These are phyloP conservation scores for Eimeria maxima DNA, from an alignment of 169 alveolate species.

Conservation along the genomic window DNA sequence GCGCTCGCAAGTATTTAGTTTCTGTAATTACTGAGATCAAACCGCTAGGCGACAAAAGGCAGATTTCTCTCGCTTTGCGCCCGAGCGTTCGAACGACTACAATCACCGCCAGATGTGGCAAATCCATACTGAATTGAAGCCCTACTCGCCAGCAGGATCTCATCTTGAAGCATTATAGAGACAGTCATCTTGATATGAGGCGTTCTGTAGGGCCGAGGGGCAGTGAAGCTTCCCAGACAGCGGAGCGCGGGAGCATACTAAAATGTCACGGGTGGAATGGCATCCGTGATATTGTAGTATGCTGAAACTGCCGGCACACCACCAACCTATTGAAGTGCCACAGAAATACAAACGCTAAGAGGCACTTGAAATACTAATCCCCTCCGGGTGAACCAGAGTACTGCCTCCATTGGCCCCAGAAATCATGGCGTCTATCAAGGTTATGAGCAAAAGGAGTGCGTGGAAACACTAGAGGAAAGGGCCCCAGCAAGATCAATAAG, in stretches of 20 bases:
- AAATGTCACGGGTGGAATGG: not conserved
- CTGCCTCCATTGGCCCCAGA: not conserved
- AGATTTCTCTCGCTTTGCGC: not conserved
- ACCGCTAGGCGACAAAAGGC: not conserved
- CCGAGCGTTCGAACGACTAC: not conserved
- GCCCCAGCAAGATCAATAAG: too few species aligned
- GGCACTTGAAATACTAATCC: not conserved
- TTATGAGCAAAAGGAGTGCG: slow-evolving; percentile 62
- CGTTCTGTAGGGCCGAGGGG: not conserved
- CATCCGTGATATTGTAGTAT: not conserved
- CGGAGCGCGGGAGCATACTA: not conserved
- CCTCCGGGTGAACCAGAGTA: not conserved
- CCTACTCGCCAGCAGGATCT: not conserved
- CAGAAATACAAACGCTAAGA: not conserved
- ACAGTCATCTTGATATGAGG: not conserved
- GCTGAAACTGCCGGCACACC: not conserved
- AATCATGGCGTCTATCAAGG: slow-evolving; percentile 52
- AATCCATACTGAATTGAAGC: not conserved
- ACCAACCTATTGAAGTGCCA: not conserved
- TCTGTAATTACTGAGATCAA: not conserved
- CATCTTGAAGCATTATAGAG: not conserved
- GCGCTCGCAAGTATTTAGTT: not conserved
- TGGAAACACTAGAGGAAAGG: not conserved
- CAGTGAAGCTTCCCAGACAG: not conserved
- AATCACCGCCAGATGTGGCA: not conserved